Evolutionary conservation across 352 stramenopile species (phyloP), one percentile per base, ranked within the genome.

Genomic region (Globisporangium heterothallicum): DNA sequence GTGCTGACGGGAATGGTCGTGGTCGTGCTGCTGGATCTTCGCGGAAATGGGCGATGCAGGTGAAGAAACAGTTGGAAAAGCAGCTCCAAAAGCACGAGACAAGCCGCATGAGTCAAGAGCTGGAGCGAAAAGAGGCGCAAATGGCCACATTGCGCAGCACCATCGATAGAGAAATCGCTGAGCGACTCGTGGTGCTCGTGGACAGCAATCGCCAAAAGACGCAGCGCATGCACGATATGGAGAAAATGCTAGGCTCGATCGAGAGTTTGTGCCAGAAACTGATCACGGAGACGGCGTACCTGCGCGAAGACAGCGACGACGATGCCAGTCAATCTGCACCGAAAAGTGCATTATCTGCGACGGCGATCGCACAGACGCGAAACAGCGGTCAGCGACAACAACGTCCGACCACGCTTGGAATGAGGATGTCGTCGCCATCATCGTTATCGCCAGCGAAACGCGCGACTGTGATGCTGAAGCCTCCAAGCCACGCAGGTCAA

Each of bases 261-360:
- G 75, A 89, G 51, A 71, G 71, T n/a, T 53, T 86, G 3, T 89
- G 78, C 35, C 64, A 78, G 48, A 66, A 86, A 45, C 70, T 89
- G 32, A 71, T 87, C 42, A 66, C 48, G 8, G 72, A 82, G 21
- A 79, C 71, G 6, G 65, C 73, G 18, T 74, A 66, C 21, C 40
- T 77, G 47, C 64, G 68, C 24, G 53, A 68, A 8, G 61, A 72
- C 9, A 68, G 56, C 36, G 59, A 66, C 21, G 45, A 58, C 0
- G 56, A 69, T n/a, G n/a, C n/a, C n/a, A n/a, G n/a, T n/a, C n/a
- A n/a, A n/a, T n/a, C n/a, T n/a, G n/a, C 36, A 50, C 16, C 26
- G 36, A 14, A 56, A 53, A 3, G 27, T 45, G 0, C 52, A 51
- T n/a, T 53, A 53, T 21, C 35, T 18, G n/a, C n/a, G 12, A 57